These are phyloP conservation scores for Marvania coccoides DNA, from an alignment of 139 green algal genomes.

Conservation along the genomic window DNA sequence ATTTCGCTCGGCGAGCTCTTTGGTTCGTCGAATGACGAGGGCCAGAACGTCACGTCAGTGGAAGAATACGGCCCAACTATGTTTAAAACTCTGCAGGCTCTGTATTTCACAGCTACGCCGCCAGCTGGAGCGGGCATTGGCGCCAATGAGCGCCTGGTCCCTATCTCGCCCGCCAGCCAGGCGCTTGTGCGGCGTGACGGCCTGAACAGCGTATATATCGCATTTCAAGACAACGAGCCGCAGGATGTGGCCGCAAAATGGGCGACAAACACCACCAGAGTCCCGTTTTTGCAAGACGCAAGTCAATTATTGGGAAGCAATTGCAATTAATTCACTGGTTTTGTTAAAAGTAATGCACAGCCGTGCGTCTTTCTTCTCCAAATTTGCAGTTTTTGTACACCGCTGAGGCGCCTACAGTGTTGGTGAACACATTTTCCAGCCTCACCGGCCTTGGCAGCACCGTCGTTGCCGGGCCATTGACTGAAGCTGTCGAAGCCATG, in stretches of 20 bases:
- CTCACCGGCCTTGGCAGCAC: background rate
- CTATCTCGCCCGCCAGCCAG: background rate
- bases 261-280: background rate
- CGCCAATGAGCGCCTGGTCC: background rate
- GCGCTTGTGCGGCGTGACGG: background rate
- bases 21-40: background rate
- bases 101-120: background rate
- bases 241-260: background rate
- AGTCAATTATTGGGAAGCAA: background rate
- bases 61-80: background rate
- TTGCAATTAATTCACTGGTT: background rate
- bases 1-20: background rate
- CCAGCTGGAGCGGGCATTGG: background rate
- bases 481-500: background rate
- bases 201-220: background rate
- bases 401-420: background rate
- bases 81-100: background rate
- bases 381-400: conserved; percentile 11
- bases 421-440: background rate
- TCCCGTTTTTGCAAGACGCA: background rate
- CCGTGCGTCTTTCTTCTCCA: background rate
- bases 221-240: background rate
- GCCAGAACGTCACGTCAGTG: background rate
- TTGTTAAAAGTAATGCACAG: background rate
- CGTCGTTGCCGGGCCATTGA: background rate